Evolutionary conservation across 1,139 yeast species (phyloP), one percentile per base, ranked within the genome.

Genomic region (Geotrichum citri-aurantii): DNA sequence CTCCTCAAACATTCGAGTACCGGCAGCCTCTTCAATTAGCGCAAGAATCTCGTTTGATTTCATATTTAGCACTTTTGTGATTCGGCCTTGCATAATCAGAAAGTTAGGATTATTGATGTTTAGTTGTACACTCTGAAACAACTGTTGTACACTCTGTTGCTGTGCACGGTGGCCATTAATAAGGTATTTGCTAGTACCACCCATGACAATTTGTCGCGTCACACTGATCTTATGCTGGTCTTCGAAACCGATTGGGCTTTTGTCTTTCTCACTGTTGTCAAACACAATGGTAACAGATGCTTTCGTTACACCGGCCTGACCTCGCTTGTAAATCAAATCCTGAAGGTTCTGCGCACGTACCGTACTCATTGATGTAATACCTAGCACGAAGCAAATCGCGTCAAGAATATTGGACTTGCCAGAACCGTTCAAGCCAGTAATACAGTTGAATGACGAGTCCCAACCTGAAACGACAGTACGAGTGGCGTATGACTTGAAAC

Each of bases 131-230:
- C 95, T 87, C 71, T 93, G 99, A 70, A 95, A 91, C 54, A 95
- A 75, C 66, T 87, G 92, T 62, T 92, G 81, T 2, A 95, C 97
- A 5, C 96, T 88, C 67, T 87, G 95, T 69, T 92, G 98, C 68
- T 92, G 97, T 0, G 98, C 98, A 64, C 96, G 84, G 71, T 91
- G 97, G 52, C 99, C 99, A 73, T 95, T 93, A 66, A 95, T 89
- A 65, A 93, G 77, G 69, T 92, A 95, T 73, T 93, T 93, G 47
- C 96, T 88, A 1, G 90, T 85, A 6, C 97, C 98, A 26, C 98
- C 98, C 59, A 95, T 77, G 1, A 88, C 86, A 64, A 95, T 84
- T 69, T 91, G 97, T 64, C 99, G 81, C 5, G 99, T 92, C 3
- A 95, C 95, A 63, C 95, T 87, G 63, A 95, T 90, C 65, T 89